These are phyloP conservation scores for Rheum nobile DNA, from an alignment of 148 eudicot genomes.

Conservation along the genomic window DNA sequence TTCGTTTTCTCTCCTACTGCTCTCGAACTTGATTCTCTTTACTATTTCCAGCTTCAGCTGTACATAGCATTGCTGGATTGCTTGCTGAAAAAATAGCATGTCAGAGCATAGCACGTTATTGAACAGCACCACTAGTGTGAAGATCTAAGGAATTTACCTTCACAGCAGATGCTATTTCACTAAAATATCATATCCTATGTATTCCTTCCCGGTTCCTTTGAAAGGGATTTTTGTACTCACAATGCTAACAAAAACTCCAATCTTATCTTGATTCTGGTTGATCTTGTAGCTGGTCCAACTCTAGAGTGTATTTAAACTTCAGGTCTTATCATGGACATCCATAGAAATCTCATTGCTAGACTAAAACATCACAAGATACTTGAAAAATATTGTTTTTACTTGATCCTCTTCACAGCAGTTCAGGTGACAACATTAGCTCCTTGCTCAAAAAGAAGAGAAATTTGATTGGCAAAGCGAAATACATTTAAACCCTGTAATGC, in stretches of 20 bases:
- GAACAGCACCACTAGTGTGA: neutral
- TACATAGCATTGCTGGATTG: slow-evolving; percentile 83
- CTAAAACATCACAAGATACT: neutral
- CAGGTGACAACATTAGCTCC: slow-evolving; percentile 99
- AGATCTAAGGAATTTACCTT: slow-evolving; percentile 37
- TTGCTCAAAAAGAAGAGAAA: slow-evolving; percentile 99
- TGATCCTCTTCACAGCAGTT: slow-evolving; percentile 87
- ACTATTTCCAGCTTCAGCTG: slow-evolving; percentile 91
- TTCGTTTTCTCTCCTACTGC: slow-evolving; percentile 95
- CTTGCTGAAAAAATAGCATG: slow-evolving; percentile 30
- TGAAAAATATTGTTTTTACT: slow-evolving; percentile 29
- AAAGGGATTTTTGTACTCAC: slow-evolving; percentile 99
- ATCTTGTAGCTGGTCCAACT: slow-evolving; percentile 97
- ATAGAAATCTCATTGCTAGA: neutral
- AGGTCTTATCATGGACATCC: slow-evolving; percentile 13
- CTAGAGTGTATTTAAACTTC: slow-evolving; percentile 19
- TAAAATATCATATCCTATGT: slow-evolving; percentile 97
- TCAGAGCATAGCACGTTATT: neutral
- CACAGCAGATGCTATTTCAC: slow-evolving; percentile 89
- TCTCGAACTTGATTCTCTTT: slow-evolving; percentile 89
- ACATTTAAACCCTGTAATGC: slow-evolving; percentile 71
- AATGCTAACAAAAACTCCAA: slow-evolving; percentile 97
- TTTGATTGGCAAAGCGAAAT: slow-evolving; percentile 95
- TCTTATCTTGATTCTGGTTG: slow-evolving; percentile 89
- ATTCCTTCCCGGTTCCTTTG: slow-evolving; percentile 99